Evolutionary conservation across 1,284 basidiomycete genomes (phyloP).

Genomic region (Fomitopsis schrenkii): DNA sequence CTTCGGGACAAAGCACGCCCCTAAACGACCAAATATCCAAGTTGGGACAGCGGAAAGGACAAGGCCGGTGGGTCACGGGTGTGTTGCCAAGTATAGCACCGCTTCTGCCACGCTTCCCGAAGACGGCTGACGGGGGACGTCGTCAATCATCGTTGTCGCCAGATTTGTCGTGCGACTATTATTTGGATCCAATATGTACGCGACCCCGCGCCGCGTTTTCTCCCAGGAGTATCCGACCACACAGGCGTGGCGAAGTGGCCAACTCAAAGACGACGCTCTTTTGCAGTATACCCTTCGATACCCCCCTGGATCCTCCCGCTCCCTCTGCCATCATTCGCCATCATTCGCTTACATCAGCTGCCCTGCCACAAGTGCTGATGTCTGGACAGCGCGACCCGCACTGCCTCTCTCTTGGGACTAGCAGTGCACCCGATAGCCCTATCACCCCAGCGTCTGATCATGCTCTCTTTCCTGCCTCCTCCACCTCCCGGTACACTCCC

Average conservation of each 20-base stretch:
- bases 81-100: not conserved
- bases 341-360: not conserved
- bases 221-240: not conserved
- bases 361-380: not conserved
- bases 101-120: not conserved
- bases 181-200: not conserved
- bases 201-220: slow-evolving; percentile 1
- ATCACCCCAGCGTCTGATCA: not conserved
- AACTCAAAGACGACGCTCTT: not conserved
- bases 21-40: too few relatives aligned
- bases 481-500: not conserved
- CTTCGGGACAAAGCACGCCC: too few relatives aligned
- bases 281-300: not conserved
- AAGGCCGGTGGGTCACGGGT: too few relatives aligned
- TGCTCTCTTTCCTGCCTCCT: slow-evolving; percentile 1
- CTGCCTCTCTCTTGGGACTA: not conserved
- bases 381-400: not conserved
- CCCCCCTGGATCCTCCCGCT: not conserved
- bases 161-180: not conserved
- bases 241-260: not conserved
- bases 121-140: not conserved
- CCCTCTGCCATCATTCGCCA: not conserved
- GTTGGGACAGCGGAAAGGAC: too few relatives aligned
- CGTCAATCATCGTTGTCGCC: not conserved
- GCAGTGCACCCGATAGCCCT: not conserved